These are phyloP conservation scores for Piper longum DNA, from an alignment of 164 flowering plant species.

Conservation along the genomic window DNA sequence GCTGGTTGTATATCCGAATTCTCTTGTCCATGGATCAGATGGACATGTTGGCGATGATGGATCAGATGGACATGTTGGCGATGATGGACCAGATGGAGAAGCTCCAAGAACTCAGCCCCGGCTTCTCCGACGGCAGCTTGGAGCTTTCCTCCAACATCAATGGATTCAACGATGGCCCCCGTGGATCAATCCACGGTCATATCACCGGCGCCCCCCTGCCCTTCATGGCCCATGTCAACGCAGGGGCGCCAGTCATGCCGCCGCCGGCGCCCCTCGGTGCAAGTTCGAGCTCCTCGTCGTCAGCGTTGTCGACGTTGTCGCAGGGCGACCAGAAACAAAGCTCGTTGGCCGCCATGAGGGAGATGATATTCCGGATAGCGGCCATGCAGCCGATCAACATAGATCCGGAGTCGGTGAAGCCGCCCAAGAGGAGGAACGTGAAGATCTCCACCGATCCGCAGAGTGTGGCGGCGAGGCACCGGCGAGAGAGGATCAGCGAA, in stretches of 20 bases:
- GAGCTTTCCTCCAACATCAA: too few species aligned
- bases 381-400: constrained; percentile 59
- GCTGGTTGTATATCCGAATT: not conserved
- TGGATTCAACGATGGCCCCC: too few species aligned
- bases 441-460: constrained; percentile 56
- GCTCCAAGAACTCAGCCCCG: constrained; percentile 12
- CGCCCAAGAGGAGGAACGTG: constrained; percentile 48
- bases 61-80: constrained; percentile 29
- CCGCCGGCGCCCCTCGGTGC: constrained; percentile 9
- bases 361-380: constrained; percentile 49
- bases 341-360: constrained; percentile 40
- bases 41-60: constrained; percentile 22
- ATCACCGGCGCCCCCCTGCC: constrained; percentile 5
- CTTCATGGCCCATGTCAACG: constrained; percentile 6
- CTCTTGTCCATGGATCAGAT: constrained; percentile 26
- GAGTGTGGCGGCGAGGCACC: constrained; percentile 49
- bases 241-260: constrained; percentile 10
- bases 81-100: constrained; percentile 28
- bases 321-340: constrained; percentile 12
- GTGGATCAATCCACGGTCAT: too few species aligned
- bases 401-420: constrained; percentile 49
- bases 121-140: not conserved
- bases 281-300: constrained; percentile 2
- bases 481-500: constrained; percentile 52
- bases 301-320: not conserved